phyloP scores from a whole-genome alignment of 1,284 basidiomycete species.

The Abortiporus biennis region DNA sequence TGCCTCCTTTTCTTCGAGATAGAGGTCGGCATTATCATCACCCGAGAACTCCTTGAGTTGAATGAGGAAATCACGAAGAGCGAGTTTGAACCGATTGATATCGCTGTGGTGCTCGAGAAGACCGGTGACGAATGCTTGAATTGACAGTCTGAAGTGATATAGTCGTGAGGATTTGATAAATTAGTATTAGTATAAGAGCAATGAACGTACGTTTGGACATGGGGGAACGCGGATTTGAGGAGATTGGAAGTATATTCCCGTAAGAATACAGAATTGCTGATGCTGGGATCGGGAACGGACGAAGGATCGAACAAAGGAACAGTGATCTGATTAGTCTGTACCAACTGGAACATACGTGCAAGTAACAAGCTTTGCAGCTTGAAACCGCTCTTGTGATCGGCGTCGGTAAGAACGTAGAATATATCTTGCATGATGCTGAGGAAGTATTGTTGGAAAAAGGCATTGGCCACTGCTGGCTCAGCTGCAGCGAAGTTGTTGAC shows the following conservation, averaged over 20 bases:
- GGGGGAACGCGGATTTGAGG: slow-evolving; percentile 84
- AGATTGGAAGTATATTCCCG: slow-evolving; percentile 87
- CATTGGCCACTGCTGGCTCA: slow-evolving; percentile 66
- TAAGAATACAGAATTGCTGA: slow-evolving; percentile 82
- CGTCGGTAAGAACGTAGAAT: slow-evolving; percentile 96
- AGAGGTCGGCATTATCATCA: slow-evolving; percentile 83
- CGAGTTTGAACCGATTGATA: slow-evolving; percentile 89
- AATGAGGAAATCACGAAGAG: slow-evolving; percentile 89
- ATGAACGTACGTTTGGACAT: slow-evolving; percentile 71
- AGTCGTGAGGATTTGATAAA: slow-evolving; percentile 9
- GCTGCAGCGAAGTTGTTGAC: slow-evolving; percentile 93
- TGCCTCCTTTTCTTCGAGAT: slow-evolving; percentile 92
- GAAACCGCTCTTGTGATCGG: slow-evolving; percentile 98
- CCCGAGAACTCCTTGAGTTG: slow-evolving; percentile 92
- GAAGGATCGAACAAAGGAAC: slow-evolving; percentile 85
- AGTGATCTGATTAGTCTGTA: slow-evolving; percentile 78
- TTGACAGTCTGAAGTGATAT: slow-evolving; percentile 46
- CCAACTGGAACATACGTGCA: slow-evolving; percentile 90
- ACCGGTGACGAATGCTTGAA: slow-evolving; percentile 75
- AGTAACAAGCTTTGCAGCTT: slow-evolving; percentile 89
- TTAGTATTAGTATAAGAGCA: slow-evolving; percentile 6
- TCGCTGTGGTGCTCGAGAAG: slow-evolving; percentile 87
- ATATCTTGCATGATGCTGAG: slow-evolving; percentile 93
- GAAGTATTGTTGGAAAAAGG: slow-evolving; percentile 91
- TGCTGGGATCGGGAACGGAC: slow-evolving; percentile 66